phyloP scores from a whole-genome alignment of 345 rosid genomes.

The Gossypium arboreum region DNA sequence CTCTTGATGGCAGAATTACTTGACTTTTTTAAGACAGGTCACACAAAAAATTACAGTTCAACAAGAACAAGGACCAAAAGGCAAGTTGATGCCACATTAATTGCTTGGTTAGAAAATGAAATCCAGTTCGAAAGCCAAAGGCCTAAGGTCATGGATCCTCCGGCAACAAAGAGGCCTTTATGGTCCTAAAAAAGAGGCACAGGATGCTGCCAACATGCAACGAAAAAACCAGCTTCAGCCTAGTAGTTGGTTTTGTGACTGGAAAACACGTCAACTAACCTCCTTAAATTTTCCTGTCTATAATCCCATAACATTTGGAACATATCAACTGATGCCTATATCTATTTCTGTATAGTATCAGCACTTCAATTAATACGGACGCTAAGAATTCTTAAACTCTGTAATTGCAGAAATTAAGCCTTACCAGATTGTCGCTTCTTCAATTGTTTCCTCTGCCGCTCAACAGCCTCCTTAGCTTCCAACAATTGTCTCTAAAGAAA shows the following conservation, averaged over 20 bases:
- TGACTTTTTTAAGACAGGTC: neutral
- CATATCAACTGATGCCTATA: slow-evolving; percentile 10
- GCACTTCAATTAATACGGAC: slow-evolving; percentile 11
- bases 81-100: neutral
- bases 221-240: no score
- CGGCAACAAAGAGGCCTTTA: no score
- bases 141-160: neutral
- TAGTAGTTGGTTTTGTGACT: neutral
- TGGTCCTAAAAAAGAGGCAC: no score
- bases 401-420: neutral
- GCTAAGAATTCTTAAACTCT: neutral
- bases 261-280: neutral
- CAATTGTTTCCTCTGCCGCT: slow-evolving; percentile 82
- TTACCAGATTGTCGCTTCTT: slow-evolving; percentile 92
- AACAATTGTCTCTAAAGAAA: slow-evolving; percentile 64
- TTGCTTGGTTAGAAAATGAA: neutral
- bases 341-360: neutral
- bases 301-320: neutral
- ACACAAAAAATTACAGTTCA: neutral
- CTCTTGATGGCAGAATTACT: neutral
- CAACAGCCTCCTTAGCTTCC: slow-evolving; percentile 92
- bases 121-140: neutral
- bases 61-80: neutral
- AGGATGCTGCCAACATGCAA: no score
- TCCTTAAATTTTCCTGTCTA: neutral